Percentiles rank a stretch among this genome's conserved stretches.
Evolutionary conservation across 2,329 filamentous ascomycete genomes (phyloP).

Genomic region (Trichoderma koningiopsis): DNA sequence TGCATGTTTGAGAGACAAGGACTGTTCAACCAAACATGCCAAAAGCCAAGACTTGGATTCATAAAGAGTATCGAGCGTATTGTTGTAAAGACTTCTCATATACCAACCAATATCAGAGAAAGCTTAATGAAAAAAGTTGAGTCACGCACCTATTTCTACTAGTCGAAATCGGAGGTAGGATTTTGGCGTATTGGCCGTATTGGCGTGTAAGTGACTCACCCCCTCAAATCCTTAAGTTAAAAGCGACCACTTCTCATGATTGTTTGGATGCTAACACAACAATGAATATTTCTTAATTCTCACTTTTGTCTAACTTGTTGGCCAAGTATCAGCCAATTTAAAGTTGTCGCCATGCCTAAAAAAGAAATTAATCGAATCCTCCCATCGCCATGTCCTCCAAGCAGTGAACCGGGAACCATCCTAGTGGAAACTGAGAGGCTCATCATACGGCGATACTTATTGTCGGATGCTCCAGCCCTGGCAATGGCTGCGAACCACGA

Average conservation of each 20-base stretch:
- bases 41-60: background rate
- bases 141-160: background rate
- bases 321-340: background rate
- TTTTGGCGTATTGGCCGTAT: no score
- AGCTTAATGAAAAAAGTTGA: background rate
- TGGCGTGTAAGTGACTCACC: background rate
- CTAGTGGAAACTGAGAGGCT: constrained; percentile 39
- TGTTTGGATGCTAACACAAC: background rate
- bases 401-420: constrained; percentile 35
- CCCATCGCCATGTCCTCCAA: constrained; percentile 28
- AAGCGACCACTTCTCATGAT: background rate
- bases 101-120: background rate
- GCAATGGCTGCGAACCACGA: constrained; percentile 43
- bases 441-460: constrained; percentile 46
- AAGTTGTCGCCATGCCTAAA: background rate
- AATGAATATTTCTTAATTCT: background rate
- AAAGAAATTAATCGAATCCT: constrained; percentile 15
- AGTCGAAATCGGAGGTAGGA: background rate
- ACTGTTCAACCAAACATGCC: background rate
- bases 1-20: background rate
- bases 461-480: constrained; percentile 43
- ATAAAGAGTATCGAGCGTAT: background rate
- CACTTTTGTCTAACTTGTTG: background rate
- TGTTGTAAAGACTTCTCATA: background rate
- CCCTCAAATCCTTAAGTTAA: background rate